Evolutionary conservation across 768 basidiomycete species (phyloP).

Genomic region (Rhodotorula toruloides): DNA sequence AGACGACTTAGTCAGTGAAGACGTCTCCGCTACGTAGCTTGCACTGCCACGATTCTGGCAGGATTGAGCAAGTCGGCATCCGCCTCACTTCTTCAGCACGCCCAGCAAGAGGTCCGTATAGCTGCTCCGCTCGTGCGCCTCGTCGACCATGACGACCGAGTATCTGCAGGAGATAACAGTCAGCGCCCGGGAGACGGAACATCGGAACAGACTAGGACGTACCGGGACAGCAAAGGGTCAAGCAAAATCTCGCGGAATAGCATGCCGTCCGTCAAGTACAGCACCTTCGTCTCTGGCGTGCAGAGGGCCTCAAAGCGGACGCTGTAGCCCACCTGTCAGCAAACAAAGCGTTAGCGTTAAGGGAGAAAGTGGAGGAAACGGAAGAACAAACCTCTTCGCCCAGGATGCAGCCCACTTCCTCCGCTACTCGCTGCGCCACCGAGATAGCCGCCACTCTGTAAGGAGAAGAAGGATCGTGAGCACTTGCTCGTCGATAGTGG

Average conservation of each 20-base stretch:
- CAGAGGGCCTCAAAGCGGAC: conserved; percentile 95
- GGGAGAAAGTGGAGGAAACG: background rate
- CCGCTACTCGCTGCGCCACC: conserved; percentile 81
- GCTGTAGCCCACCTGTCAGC: conserved; percentile 80
- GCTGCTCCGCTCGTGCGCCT: conserved; percentile 93
- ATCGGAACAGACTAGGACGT: conserved; percentile 41
- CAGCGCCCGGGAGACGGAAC: background rate
- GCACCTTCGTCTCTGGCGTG: conserved; percentile 77
- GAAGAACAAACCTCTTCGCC: conserved; percentile 71
- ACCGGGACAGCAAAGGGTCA: conserved; percentile 84
- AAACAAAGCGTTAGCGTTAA: too few species aligned
- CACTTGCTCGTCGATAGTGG: too few species aligned
- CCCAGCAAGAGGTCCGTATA: conserved; percentile 92
- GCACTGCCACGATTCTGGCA: conserved; percentile 28
- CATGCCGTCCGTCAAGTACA: conserved; percentile 98
- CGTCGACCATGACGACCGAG: conserved; percentile 97
- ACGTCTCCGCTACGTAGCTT: too few species aligned
- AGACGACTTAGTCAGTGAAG: background rate
- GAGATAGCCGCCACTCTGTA: conserved; percentile 90
- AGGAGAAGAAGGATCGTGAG: conserved; percentile 88
- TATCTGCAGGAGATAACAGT: conserved; percentile 65
- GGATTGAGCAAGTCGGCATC: background rate
- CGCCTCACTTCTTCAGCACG: conserved; percentile 89
- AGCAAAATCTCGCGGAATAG: conserved; percentile 71
- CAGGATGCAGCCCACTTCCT: conserved; percentile 80